A percentile compares a stretch with the other conserved stretches of the same genome.
Evolutionary conservation across 2,329 filamentous ascomycete genomes (phyloP).

Genomic region (Hypoxylon sp.): DNA sequence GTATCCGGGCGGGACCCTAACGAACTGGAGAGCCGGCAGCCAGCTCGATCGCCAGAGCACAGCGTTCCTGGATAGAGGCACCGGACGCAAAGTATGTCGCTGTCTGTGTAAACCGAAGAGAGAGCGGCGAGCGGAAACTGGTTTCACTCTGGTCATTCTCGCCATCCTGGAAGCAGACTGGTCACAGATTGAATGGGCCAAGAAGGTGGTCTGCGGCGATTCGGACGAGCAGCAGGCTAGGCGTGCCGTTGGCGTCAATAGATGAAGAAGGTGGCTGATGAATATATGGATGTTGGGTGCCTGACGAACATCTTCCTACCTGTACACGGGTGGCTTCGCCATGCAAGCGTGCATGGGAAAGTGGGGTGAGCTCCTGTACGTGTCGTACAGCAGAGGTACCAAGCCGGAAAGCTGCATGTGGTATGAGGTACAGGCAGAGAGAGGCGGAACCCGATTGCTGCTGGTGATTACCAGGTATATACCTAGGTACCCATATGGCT

Average conservation of each 20-base stretch:
- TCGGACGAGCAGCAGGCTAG: constrained; percentile 5
- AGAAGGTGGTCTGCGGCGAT: constrained; percentile 28
- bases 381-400: background rate
- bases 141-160: constrained; percentile 41
- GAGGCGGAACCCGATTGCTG: background rate
- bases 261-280: constrained; percentile 1
- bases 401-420: background rate
- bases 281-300: background rate
- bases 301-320: background rate
- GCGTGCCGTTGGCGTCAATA: constrained; percentile 1
- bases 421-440: background rate
- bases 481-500: too few relatives aligned
- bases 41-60: constrained; percentile 40
- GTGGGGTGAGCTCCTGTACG: background rate
- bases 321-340: background rate
- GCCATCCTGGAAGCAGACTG: constrained; percentile 40
- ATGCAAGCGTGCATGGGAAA: background rate
- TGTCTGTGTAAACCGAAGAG: constrained; percentile 42
- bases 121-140: constrained; percentile 36
- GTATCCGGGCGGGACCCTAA: constrained; percentile 47
- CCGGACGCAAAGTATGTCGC: constrained; percentile 38
- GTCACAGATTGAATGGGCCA: constrained; percentile 39
- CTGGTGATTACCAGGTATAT: too few relatives aligned
- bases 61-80: constrained; percentile 35
- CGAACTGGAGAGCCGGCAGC: constrained; percentile 41